Base-by-base conservation (phyloP, 768 basidiomycete species). In the Trametes punicea region DNA sequence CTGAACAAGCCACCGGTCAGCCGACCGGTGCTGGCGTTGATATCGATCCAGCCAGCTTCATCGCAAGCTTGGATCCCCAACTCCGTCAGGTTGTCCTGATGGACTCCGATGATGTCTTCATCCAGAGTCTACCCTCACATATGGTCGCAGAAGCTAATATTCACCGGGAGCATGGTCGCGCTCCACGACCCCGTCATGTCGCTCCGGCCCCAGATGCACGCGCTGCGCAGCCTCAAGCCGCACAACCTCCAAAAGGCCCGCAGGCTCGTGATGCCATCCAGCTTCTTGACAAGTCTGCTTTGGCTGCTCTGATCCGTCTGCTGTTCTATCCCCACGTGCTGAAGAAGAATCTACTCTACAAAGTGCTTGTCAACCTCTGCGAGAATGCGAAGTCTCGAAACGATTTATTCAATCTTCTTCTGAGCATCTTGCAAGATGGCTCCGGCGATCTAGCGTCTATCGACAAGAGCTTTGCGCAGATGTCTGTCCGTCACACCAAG, bases 291-390 rank as follows among this genome's bases (percentile, higher is more conserved):
- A 96, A 91, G 65, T 70, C 81, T 6, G 92, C 93, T 13, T 82
- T 98, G 42, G 90, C 94, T 0, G 86, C 88, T 21, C 83, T 99
- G 16, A 85, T 98, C 38, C 85, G 95, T 48, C 82, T 98, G 7
- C 80, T 99, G 20, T 99, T 99, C 79, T 97, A 93, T 80, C 97
- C 97, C 4, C 92, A 97, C 62, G 87, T 93, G 20, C 76, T 92
- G 57, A 85, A 84, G 73, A 94, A 93, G 74, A 87, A 82, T 46
- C 72, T 90, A 21, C 78, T 99, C 11, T 91, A 93, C 70, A 90
- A 88, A 66, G 87, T 97, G 1, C 83, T 99, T 31, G 87, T 93
- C 60, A 96, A 98, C 68, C 78, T 99, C 7, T 99, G 94, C 74
- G 95, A 98, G 73, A 99, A 99, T 68, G 75, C 84, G 2, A 91